A percentile compares a stretch with the other conserved stretches of the same genome.
These are phyloP conservation scores for Coleophoma crateriformis DNA, from an alignment of 2,329 filamentous ascomycete species.

Conservation along the genomic window DNA sequence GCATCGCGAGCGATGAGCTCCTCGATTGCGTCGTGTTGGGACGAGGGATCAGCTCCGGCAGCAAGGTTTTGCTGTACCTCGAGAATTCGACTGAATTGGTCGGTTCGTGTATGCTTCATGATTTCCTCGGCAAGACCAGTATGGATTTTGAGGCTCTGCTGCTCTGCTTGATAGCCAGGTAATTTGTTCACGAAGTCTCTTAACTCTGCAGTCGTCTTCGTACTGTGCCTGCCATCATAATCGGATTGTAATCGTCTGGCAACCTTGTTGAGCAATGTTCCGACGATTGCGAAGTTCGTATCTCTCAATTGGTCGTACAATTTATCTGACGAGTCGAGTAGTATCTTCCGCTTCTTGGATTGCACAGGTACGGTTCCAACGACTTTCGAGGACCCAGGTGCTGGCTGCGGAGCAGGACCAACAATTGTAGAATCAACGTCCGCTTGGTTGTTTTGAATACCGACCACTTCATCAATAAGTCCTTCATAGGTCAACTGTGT, in stretches of 20 bases:
- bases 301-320: slow-evolving; percentile 85
- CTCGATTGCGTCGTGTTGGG: slow-evolving; percentile 85
- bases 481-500: slow-evolving; percentile 97
- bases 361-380: slow-evolving; percentile 50
- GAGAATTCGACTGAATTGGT: slow-evolving; percentile 80
- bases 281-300: slow-evolving; percentile 92
- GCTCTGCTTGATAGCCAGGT: slow-evolving; percentile 87
- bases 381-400: slow-evolving; percentile 47
- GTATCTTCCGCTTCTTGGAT: slow-evolving; percentile 79
- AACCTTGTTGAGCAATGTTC: slow-evolving; percentile 81
- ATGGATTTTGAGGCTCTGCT: slow-evolving; percentile 87
- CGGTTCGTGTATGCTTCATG: slow-evolving; percentile 84
- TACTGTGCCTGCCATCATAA: slow-evolving; percentile 80
- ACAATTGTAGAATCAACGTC: slow-evolving; percentile 90
- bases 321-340: slow-evolving; percentile 83
- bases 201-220: slow-evolving; percentile 84
- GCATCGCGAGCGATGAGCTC: slow-evolving; percentile 89
- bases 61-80: slow-evolving; percentile 96
- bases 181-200: slow-evolving; percentile 94
- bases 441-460: slow-evolving; percentile 86
- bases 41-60: slow-evolving; percentile 80
- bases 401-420: slow-evolving; percentile 59
- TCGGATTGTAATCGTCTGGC: slow-evolving; percentile 81
- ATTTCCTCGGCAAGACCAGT: slow-evolving; percentile 92
- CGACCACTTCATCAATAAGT: slow-evolving; percentile 87